Conservation (phyloP, 345 rosid genomes). For the Boechera retrofracta region DNA sequence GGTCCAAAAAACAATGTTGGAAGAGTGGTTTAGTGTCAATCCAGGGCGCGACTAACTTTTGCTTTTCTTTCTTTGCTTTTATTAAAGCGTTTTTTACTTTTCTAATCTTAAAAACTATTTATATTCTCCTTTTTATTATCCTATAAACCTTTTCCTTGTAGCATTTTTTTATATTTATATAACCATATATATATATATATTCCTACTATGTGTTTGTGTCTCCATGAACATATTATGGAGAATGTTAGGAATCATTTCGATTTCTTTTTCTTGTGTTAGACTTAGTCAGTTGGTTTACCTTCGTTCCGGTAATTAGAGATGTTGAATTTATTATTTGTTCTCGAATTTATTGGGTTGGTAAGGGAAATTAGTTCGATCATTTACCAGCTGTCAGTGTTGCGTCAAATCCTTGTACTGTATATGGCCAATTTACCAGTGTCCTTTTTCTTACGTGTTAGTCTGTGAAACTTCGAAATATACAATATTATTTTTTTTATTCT, state of each 20-base stretch:
- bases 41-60: slow-evolving; percentile 39
- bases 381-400: slow-evolving; percentile 20
- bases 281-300: neutral
- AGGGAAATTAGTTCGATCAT: neutral
- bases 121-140: slow-evolving; percentile 3
- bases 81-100: slow-evolving; percentile 31
- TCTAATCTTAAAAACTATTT: slow-evolving; percentile 3
- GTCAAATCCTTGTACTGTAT: slow-evolving; percentile 17
- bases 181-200: neutral
- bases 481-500: neutral
- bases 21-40: slow-evolving; percentile 40
- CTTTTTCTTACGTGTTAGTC: slow-evolving; percentile 9
- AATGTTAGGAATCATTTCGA: neutral
- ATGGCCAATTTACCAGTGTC: slow-evolving; percentile 23
- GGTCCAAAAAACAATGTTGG: slow-evolving; percentile 42
- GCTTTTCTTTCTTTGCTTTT: slow-evolving; percentile 29
- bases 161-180: neutral
- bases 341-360: neutral
- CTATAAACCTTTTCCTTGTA: neutral
- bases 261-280: neutral
- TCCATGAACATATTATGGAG: neutral
- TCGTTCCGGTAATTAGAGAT: neutral
- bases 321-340: neutral
- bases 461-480: neutral
- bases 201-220: neutral